Evolutionary conservation across 441 rosid genomes (phyloP), one percentile per base, ranked within the genome.

Genomic region (Aleurites moluccanus): DNA sequence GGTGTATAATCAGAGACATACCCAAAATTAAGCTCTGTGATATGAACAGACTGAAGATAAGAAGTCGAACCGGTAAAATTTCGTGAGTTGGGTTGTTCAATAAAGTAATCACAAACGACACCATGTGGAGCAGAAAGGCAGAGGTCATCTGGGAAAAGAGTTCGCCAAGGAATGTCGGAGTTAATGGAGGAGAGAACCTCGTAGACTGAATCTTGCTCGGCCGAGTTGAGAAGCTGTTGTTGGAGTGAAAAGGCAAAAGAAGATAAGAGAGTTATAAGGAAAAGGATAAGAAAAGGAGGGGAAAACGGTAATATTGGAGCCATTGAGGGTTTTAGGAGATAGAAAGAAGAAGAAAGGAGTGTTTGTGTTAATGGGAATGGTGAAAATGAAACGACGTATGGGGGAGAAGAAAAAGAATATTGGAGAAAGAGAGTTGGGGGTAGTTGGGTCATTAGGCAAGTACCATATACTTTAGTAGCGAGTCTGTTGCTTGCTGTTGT

Each of bases 61-160:
- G 63, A 3, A 35, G 42, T 3, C 1, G 73, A 35, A 59, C 5
- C 63, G 14, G 70, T 21, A 44, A 28, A 71, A 67, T 60, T 75
- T 23, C 3, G 75, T 69, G 84, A 62, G 59, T 8, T 35, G 53
- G 63, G 61, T 27, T 44, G 27, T 15, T 77, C 70, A 50, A 77
- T 45, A 74, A 82, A 82, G 77, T 73, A 83, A 30, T 85, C 89
- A 21, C 95, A 90, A 10, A 86, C 88, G 73, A 88, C 82, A 75
- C 92, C 92, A 78, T 88, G 88, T 6, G 92, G 91, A 62, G 95
- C 80, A 0, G 91, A 90, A 55, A 78, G 81, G 73, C 96, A 90
- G 69, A 89, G 82, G 63, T 91, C 89, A 61, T 86, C 92, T 0
- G 88, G 85, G 77, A 83, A 91, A 38, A 88, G 79, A 27, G 84